These are phyloP conservation scores for Candida tetrigidarum DNA, from an alignment of 1,139 yeast species.

Conservation along the genomic window DNA sequence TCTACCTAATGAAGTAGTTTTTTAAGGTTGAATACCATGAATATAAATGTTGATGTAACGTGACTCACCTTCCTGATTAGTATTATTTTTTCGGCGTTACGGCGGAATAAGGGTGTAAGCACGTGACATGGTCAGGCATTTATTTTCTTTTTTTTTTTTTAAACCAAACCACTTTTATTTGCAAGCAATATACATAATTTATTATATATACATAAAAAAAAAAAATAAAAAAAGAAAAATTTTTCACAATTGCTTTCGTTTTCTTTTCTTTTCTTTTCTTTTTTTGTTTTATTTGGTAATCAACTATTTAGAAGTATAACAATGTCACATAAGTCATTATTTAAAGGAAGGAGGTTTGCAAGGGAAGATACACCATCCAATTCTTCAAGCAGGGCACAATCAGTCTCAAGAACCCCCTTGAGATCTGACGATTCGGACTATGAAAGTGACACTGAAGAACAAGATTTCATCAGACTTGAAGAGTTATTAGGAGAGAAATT, in stretches of 20 bases:
- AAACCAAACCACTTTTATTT: neutral
- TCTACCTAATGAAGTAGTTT: constrained; percentile 63
- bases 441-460: constrained; percentile 47
- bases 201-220: neutral
- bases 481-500: constrained; percentile 44
- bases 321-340: constrained; percentile 17
- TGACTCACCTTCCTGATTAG: neutral
- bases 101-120: neutral
- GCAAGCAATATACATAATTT: neutral
- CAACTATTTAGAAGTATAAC: neutral
- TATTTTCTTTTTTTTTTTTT: neutral
- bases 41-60: neutral
- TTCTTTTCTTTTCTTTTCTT: neutral
- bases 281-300: neutral
- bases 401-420: constrained; percentile 47
- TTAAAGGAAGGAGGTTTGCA: constrained; percentile 17
- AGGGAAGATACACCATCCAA: constrained; percentile 25
- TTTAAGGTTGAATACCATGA: too few species aligned
- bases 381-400: constrained; percentile 40
- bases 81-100: neutral
- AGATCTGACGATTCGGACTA: constrained; percentile 36
- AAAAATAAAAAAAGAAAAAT: neutral
- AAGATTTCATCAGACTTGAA: constrained; percentile 43
- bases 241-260: neutral
- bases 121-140: constrained; percentile 1